Percentiles rank a stretch among this genome's conserved stretches.
Conservation (phyloP, 176 grass and related monocot species). For the Dendrocalamus sinicus region DNA sequence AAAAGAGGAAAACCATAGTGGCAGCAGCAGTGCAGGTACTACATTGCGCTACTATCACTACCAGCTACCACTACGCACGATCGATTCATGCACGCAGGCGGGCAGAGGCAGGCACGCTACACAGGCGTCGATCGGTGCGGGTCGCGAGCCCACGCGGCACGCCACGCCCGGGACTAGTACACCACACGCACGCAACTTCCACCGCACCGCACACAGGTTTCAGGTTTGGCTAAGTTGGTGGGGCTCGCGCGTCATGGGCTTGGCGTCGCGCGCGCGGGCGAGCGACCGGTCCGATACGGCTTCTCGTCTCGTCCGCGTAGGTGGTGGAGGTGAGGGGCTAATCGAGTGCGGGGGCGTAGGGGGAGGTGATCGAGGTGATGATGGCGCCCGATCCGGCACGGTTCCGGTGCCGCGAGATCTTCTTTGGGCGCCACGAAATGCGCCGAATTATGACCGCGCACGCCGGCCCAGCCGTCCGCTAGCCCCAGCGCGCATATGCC, state of each 20-base stretch:
- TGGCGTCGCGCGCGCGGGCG: neutral
- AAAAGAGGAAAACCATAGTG: neutral
- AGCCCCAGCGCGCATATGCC: neutral
- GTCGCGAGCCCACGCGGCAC: neutral
- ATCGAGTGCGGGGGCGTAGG: slow-evolving; percentile 14
- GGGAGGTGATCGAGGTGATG: neutral
- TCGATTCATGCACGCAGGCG: slow-evolving; percentile 25
- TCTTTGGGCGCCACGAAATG: slow-evolving; percentile 26
- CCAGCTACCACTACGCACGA: neutral
- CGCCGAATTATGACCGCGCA: slow-evolving; percentile 11
- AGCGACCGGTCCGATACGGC: slow-evolving; percentile 9
- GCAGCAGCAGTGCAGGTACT: neutral
- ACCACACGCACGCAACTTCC: neutral
- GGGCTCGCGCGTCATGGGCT: neutral
- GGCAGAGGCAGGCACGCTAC: neutral
- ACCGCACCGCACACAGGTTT: neutral
- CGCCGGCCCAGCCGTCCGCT: neutral
- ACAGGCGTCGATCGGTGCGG: neutral
- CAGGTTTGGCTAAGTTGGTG: neutral
- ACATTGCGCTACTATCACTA: neutral
- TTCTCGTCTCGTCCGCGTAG: neutral
- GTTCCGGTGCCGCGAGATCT: slow-evolving; percentile 35
- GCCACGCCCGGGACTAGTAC: neutral
- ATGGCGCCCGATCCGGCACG: slow-evolving; percentile 39
- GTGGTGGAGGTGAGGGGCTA: neutral